Evolutionary conservation across 2,329 filamentous ascomycete species (phyloP), one percentile per base, ranked within the genome.

Genomic region (Arthrobotrys pseudoclavata): DNA sequence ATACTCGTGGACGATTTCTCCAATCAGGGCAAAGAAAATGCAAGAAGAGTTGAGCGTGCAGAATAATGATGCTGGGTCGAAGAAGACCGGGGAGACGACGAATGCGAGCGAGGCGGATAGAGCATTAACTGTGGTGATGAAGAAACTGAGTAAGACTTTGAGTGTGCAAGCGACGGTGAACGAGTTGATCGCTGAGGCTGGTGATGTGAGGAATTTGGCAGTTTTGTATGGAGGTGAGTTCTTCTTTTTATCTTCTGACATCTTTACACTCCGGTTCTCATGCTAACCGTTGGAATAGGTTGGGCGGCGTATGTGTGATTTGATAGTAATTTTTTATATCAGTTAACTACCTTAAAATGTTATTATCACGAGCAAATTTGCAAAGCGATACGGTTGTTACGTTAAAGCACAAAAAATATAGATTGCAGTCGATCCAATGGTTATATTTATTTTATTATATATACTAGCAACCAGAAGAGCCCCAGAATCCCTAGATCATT

Each of bases 161-260:
- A 99, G 95, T 83, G 95, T 97, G 18, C 92, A 92, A 69, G 96
- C 96, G 2, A 97, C 94, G 13, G 96, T 99, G 67, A 98, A 97
- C 82, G 96, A 99, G 83, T 85, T 99, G 79, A 99, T 99, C 80
- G 96, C 97, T 83, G 92, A 97, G 85, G 95, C 96, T 6, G 95
- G 92, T 1, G 96, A 99, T 84, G 94, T 97, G 85, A 89, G 89
- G 80, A 97, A 99, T 83, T 83, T 99, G 82, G 95, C 96, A 1
- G 90, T 97, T 48, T 85, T 99, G 81, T 99, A 95, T 85, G 91
- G 91, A 81, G 91, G 90, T 90, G 85, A 82, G 88, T 84, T 53
- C 34, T 2, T 13, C 7, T 24, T 2, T 6, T 26, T 24, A 1
- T 37, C 7, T 10, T 9, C 12, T 9, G 31, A 10, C 31, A 22